Evolutionary conservation across 495 filamentous ascomycete genomes (phyloP), one percentile per base, ranked within the genome.

Genomic region (Rhizodiscina lignyota): DNA sequence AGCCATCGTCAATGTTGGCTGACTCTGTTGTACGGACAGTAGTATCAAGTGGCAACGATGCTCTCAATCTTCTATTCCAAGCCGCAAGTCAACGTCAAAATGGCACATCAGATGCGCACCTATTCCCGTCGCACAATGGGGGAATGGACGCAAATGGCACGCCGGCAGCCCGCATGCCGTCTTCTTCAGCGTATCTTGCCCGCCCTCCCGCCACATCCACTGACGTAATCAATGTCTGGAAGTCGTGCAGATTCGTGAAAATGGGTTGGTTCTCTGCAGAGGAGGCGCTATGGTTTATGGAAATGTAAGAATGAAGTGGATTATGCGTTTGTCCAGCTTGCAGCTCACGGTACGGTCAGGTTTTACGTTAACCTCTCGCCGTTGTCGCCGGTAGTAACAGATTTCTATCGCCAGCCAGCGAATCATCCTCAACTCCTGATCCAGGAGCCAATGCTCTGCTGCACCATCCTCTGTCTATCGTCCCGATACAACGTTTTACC

Each of bases 241-340:
- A 79, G 8, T 69, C 82, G 44, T 76, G 91, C 47, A 73, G 86
- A 37, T 94, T 96, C 53, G 87, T 96, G 15, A 76, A 82, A 34
- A 84, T 83, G 4, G 89, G 89, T 15, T 97, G 89, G 89, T 86
- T 97, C 47, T 92, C 84, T 0, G 83, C 87, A 2, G 71, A 76
- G 44, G 89, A 97, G 53, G 86, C 81, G 1, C 82, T 96, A 51
- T 74, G 71, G 19, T 97, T 94, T 50, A 79, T 97, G 43, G 75
- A 80, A 50, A 94, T 94, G 50, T n/a, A n/a, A n/a, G n/a, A n/a
- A n/a, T n/a, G n/a, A n/a, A n/a, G n/a, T n/a, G n/a, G n/a, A n/a
- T n/a, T n/a, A n/a, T n/a, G n/a, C n/a, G n/a, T n/a, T n/a, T n/a
- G n/a, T n/a, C n/a, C n/a, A n/a, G n/a, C n/a, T n/a, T n/a, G n/a